Conservation (phyloP, 2,329 filamentous ascomycete species). For the Aspergillus ochraceoroseus region DNA sequence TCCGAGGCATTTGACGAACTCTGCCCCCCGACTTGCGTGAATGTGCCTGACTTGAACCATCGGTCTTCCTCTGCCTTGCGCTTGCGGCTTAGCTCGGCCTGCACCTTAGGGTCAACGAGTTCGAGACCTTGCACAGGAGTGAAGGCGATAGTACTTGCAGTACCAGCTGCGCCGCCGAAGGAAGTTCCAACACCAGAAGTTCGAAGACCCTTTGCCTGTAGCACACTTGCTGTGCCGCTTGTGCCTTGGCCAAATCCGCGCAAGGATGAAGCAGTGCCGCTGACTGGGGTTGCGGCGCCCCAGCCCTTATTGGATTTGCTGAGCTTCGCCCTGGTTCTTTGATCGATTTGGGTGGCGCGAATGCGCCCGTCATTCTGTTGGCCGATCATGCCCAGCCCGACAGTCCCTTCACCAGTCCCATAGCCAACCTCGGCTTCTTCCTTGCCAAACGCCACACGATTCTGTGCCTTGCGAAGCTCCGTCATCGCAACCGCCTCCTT, state of each 20-base stretch:
- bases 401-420: slow-evolving; percentile 75
- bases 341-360: slow-evolving; percentile 81
- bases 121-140: slow-evolving; percentile 93
- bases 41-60: slow-evolving; percentile 97
- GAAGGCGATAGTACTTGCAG: slow-evolving; percentile 82
- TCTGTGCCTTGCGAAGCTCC: slow-evolving; percentile 90
- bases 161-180: slow-evolving; percentile 62
- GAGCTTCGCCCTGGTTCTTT: slow-evolving; percentile 86
- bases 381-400: slow-evolving; percentile 93
- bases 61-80: slow-evolving; percentile 89
- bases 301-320: slow-evolving; percentile 95
- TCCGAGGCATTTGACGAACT: slow-evolving; percentile 24
- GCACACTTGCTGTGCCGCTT: slow-evolving; percentile 59
- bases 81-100: slow-evolving; percentile 82
- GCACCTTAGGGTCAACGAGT: slow-evolving; percentile 86
- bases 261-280: slow-evolving; percentile 68
- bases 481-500: slow-evolving; percentile 98
- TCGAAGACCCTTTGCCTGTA: slow-evolving; percentile 73
- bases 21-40: slow-evolving; percentile 69
- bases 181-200: slow-evolving; percentile 74
- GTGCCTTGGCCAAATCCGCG: slow-evolving; percentile 67
- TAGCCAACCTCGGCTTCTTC: slow-evolving; percentile 93
- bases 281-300: slow-evolving; percentile 62
- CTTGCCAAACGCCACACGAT: slow-evolving; percentile 91
- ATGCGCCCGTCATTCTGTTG: slow-evolving; percentile 83